A percentile compares a stretch with the other conserved stretches of the same genome.
These are phyloP conservation scores for Entomophthora muscae DNA, from an alignment of 371 early-diverging fungal species.

Conservation along the genomic window DNA sequence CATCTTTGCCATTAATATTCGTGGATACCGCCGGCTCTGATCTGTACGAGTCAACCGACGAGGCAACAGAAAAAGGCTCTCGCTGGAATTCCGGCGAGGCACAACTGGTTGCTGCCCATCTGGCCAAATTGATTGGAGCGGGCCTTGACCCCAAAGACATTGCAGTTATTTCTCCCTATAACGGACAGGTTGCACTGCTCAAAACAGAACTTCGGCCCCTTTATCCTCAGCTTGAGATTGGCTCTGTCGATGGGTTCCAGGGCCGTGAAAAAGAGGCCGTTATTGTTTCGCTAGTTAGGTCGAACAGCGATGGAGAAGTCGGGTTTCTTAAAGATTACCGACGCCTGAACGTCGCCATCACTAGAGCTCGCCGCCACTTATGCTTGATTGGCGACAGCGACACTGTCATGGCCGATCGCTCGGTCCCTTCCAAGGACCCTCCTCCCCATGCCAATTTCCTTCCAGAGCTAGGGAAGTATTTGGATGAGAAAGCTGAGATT, in stretches of 20 bases:
- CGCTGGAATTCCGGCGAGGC: slow-evolving; percentile 63
- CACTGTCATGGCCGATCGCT: slow-evolving; percentile 17
- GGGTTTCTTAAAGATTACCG: slow-evolving; percentile 81
- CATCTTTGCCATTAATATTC: slow-evolving; percentile 37
- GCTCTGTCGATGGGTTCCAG: slow-evolving; percentile 91
- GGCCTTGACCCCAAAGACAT: slow-evolving; percentile 47
- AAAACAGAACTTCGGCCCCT: slow-evolving; percentile 6
- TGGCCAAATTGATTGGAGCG: slow-evolving; percentile 32
- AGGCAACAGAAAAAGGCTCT: slow-evolving; percentile 12
- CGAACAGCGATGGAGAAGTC: slow-evolving; percentile 57
- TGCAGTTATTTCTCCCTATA: slow-evolving; percentile 76
- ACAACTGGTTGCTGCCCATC: slow-evolving; percentile 34
- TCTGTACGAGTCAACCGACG: slow-evolving; percentile 30
- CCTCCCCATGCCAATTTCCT: not conserved
- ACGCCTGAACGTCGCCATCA: slow-evolving; percentile 84
- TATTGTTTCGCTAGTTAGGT: slow-evolving; percentile 69
- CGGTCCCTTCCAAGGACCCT: not conserved
- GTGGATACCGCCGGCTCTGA: slow-evolving; percentile 61
- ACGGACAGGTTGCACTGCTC: slow-evolving; percentile 40
- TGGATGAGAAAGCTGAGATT: not conserved
- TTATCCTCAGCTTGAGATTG: slow-evolving; percentile 7
- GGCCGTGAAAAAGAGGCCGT: slow-evolving; percentile 91
- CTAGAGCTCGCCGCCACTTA: slow-evolving; percentile 75
- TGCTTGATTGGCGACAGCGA: slow-evolving; percentile 71
- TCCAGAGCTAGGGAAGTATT: slow-evolving; percentile 5